These are phyloP conservation scores for Thalassiosira livingstoniorum DNA, from an alignment of 352 stramenopile genomes.

Conservation along the genomic window DNA sequence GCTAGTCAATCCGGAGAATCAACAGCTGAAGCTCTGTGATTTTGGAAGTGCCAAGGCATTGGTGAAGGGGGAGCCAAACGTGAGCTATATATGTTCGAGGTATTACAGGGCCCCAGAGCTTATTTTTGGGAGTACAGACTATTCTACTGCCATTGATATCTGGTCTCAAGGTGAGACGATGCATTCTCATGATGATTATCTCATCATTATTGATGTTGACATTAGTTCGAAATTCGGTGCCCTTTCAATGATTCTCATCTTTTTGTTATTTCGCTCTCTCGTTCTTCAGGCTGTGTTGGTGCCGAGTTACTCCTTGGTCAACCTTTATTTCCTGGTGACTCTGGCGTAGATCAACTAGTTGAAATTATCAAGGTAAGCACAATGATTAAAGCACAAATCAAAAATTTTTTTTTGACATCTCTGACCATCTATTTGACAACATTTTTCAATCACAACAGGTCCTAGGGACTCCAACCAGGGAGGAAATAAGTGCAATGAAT, in stretches of 20 bases:
- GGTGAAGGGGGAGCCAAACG: conserved; percentile 97
- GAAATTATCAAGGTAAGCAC: conserved; percentile 96
- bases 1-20: conserved; percentile 95
- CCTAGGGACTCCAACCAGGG: conserved; percentile 96
- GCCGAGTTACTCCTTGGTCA: conserved; percentile 97
- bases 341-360: conserved; percentile 98
- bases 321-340: conserved; percentile 98
- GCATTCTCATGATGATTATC: conserved; percentile 91
- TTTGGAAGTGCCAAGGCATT: conserved; percentile 96
- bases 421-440: background rate
- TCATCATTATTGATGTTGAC: too few species aligned
- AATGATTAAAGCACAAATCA: background rate
- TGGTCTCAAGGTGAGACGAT: conserved; percentile 70
- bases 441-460: conserved; percentile 72
- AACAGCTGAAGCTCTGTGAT: conserved; percentile 99
- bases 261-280: background rate
- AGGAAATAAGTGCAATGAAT: conserved; percentile 99
- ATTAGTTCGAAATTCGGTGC: too few species aligned
- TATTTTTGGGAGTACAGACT: conserved; percentile 99
- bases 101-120: conserved; percentile 99
- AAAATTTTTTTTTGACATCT: background rate
- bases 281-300: conserved; percentile 92
- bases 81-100: conserved; percentile 98
- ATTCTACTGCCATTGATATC: conserved; percentile 97
- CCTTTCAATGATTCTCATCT: conserved; percentile 54